Evolutionary conservation across 73 alveolate species (phyloP).

Genomic region (Paraurostyla sp.): DNA sequence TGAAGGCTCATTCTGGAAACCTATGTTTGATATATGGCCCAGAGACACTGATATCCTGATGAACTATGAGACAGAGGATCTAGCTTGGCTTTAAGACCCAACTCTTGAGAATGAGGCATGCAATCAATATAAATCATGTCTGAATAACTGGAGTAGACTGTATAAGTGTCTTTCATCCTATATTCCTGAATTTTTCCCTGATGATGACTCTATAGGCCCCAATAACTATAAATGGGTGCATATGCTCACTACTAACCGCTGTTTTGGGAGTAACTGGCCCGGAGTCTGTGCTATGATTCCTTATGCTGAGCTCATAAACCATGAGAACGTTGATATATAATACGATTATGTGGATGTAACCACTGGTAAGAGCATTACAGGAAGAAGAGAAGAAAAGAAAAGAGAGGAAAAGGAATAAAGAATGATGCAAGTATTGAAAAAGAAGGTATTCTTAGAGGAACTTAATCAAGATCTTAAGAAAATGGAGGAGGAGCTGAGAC

Average conservation of each 20-base stretch:
- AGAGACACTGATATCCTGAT: slow-evolving; percentile 55
- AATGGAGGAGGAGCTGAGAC: slow-evolving; percentile 39
- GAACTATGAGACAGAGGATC: slow-evolving; percentile 64
- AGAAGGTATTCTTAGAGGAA: slow-evolving; percentile 42
- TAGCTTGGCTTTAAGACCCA: slow-evolving; percentile 65
- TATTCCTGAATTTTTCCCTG: slow-evolving; percentile 59
- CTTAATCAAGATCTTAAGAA: slow-evolving; percentile 25
- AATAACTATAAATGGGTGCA: slow-evolving; percentile 47
- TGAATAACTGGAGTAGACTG: slow-evolving; percentile 30
- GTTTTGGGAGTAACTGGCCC: slow-evolving; percentile 71
- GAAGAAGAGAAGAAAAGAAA: slow-evolving; percentile 23
- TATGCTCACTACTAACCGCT: slow-evolving; percentile 52
- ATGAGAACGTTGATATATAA: slow-evolving; percentile 65
- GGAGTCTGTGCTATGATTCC: slow-evolving; percentile 62
- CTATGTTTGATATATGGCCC: slow-evolving; percentile 70
- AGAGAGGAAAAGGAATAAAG: slow-evolving; percentile 36
- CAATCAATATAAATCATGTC: not conserved
- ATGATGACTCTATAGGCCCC: slow-evolving; percentile 18
- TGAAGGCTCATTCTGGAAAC: slow-evolving; percentile 63
- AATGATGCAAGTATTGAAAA: slow-evolving; percentile 27
- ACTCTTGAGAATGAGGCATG: slow-evolving; percentile 30
- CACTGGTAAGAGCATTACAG: not conserved
- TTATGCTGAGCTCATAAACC: slow-evolving; percentile 64
- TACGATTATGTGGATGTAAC: slow-evolving; percentile 45
- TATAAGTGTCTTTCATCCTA: slow-evolving; percentile 15